phyloP scores from a whole-genome alignment of 345 rosid species.

The Populus simonii region DNA sequence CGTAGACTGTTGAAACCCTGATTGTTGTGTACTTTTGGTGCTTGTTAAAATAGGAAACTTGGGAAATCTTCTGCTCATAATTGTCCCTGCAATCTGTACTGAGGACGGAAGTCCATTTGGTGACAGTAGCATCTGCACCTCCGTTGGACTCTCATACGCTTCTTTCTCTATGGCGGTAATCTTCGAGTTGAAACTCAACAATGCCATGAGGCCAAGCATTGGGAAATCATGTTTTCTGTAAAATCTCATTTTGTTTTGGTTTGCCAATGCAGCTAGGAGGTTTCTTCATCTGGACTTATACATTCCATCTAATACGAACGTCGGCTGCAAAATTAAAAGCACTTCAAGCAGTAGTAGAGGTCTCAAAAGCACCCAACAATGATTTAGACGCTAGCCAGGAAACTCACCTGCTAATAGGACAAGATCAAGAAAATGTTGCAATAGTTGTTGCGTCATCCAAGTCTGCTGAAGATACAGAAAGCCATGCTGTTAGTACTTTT shows the following conservation, averaged over 20 bases:
- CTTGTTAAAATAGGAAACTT: constrained; percentile 51
- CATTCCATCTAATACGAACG: constrained; percentile 52
- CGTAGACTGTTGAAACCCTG: too few species aligned
- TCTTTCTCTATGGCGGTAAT: constrained; percentile 98
- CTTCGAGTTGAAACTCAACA: neutral
- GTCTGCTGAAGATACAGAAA: constrained; percentile 33
- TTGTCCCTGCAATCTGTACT: constrained; percentile 78
- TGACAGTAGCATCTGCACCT: constrained; percentile 42
- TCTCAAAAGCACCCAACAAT: constrained; percentile 47
- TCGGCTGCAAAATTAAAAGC: constrained; percentile 50
- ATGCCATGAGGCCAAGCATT: too few species aligned
- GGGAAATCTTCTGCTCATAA: constrained; percentile 79
- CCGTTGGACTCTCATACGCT: constrained; percentile 74
- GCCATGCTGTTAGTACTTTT: constrained; percentile 33
- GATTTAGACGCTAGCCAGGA: constrained; percentile 48
- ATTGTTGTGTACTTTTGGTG: neutral
- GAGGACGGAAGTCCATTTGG: constrained; percentile 84
- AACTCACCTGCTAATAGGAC: constrained; percentile 53
- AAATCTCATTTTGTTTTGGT: neutral
- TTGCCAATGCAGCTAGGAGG: constrained; percentile 72
- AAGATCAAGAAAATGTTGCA: constrained; percentile 20
- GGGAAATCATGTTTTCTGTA: neutral
- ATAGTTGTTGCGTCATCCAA: constrained; percentile 22
- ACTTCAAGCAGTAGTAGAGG: constrained; percentile 38
- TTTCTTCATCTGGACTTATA: constrained; percentile 87